A percentile compares a stretch with the other conserved stretches of the same genome.
These are phyloP conservation scores for Cyphellophora attinorum DNA, from an alignment of 2,329 filamentous ascomycete genomes.

Conservation along the genomic window DNA sequence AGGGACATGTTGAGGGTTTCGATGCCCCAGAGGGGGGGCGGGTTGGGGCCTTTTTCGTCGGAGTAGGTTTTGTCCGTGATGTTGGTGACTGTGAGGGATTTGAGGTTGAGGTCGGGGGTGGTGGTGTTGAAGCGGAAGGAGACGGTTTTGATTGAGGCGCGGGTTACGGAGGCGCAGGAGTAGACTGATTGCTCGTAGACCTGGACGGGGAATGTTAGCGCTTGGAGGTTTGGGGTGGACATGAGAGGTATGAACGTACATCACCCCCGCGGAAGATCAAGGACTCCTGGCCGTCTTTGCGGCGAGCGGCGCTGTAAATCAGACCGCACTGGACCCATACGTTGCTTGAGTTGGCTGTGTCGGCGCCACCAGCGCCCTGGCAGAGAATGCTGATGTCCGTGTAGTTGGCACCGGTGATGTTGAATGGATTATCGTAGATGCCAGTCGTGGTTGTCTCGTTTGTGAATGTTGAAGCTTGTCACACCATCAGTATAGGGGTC, in stretches of 20 bases:
- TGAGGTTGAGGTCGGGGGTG: slow-evolving; percentile 1
- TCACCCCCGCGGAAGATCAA: slow-evolving; percentile 29
- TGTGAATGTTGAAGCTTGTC: slow-evolving; percentile 29
- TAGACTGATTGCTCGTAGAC: slow-evolving; percentile 23
- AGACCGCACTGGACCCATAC: slow-evolving; percentile 31
- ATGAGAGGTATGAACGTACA: too few species aligned
- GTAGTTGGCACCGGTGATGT: slow-evolving; percentile 20
- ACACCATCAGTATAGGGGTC: too few species aligned
- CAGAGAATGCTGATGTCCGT: slow-evolving; percentile 21
- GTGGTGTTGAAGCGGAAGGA: slow-evolving; percentile 30
- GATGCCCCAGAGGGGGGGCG: slow-evolving; percentile 27
- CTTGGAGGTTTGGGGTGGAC: too few species aligned
- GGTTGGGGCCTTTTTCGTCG: slow-evolving; percentile 12
- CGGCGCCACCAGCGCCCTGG: slow-evolving; percentile 20
- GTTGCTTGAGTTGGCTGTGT: slow-evolving; percentile 33
- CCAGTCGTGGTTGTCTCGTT: slow-evolving; percentile 27
- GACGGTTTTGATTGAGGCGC: slow-evolving; percentile 37
- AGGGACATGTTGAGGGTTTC: slow-evolving; percentile 20
- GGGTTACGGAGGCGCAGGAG: slow-evolving; percentile 31
- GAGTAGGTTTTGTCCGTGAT: slow-evolving; percentile 29
- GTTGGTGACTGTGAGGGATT: slow-evolving; percentile 23
- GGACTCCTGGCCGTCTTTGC: slow-evolving; percentile 24
- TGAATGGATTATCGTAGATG: slow-evolving; percentile 24
- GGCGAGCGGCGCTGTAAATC: slow-evolving; percentile 29
- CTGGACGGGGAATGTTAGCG: slow-evolving; percentile 3